Base-by-base conservation (phyloP, 2,329 filamentous ascomycete genomes). In the Cytospora leucostoma region DNA sequence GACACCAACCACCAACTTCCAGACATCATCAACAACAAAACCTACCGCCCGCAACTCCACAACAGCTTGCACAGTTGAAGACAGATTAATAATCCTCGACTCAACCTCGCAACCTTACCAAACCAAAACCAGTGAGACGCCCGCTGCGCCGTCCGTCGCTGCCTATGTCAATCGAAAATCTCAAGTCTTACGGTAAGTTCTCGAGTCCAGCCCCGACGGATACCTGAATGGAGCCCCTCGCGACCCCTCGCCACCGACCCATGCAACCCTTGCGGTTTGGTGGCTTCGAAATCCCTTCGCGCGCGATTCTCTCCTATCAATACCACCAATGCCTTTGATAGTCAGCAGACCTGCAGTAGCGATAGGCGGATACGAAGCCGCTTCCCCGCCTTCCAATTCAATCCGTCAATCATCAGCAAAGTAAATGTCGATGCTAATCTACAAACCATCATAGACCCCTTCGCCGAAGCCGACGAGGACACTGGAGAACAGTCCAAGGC, bases 401-500 rank as follows among this genome's bases (percentile, higher is more conserved):
- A 38, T 32, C 34, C 37, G 17, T 15, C 19, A 53, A 37, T 35
- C 21, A 47, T 34, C 37, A 47, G 67, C 38, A 63, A 51, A 55
- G 32, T 64, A 51, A 64, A 67, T 66, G 70, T 75, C 77, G 64
- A 76, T 69, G 32, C 49, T 55, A 15, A 49, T 27, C 32, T 47
- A 17, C 50, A 50, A 38, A 19, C 37, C 72, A 76, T 55, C 7
- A 19, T 34, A 97, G 95, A 99, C 90, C 95, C 95, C 90, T 99
- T 99, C 92, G 95, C 95, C 90, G 95, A 98, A 92, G 95, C 93
- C 88, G 95, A 97, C 92, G 94, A 97, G 89, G 93, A 96, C 81
- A 93, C 90, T 80, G 93, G 93, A 85, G 91, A 96, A 83, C 90
- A 88, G 78, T 95, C 95, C 83, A 91, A 95, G 85, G 88, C 91